A percentile compares a stretch with the other conserved stretches of the same genome.
Evolutionary conservation across 768 basidiomycete species (phyloP).

Genomic region (Crassisporium funariophilum): DNA sequence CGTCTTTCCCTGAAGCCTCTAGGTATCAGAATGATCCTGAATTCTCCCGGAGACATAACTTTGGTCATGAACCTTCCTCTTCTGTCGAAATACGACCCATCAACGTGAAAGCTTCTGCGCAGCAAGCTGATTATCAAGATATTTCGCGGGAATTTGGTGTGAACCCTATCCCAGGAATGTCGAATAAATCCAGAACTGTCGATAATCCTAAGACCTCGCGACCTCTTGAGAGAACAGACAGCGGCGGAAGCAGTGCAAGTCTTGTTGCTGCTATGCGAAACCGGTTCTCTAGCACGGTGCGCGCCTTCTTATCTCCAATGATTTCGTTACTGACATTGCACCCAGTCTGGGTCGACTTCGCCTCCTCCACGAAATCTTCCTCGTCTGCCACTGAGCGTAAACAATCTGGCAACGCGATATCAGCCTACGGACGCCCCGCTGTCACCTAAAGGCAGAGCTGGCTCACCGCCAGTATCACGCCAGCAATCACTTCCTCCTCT

Average conservation of each 20-base stretch:
- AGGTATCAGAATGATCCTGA: conserved; percentile 7
- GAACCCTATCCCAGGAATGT: conserved; percentile 5
- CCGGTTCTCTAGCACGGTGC: conserved; percentile 59
- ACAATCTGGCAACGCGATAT: conserved; percentile 64
- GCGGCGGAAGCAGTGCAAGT: conserved; percentile 54
- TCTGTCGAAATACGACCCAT: conserved; percentile 13
- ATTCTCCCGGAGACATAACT: background rate
- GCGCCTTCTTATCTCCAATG: conserved; percentile 25
- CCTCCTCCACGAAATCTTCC: conserved; percentile 65
- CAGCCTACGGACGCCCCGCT: conserved; percentile 44
- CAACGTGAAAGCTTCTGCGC: background rate
- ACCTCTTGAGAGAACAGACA: conserved; percentile 51
- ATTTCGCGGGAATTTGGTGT: conserved; percentile 19
- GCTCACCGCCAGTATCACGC: conserved; percentile 30
- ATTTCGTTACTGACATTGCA: conserved; percentile 8
- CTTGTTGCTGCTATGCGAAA: conserved; percentile 72
- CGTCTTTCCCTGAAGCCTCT: conserved; percentile 14
- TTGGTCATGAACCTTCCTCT: conserved; percentile 13
- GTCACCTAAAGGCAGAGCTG: conserved; percentile 35
- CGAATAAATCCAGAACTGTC: conserved; percentile 29
- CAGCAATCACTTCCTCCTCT: conserved; percentile 31
- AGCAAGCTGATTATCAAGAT: conserved; percentile 6
- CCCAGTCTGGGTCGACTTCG: conserved; percentile 51
- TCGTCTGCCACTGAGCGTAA: conserved; percentile 63
- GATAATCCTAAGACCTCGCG: conserved; percentile 31